Evolutionary conservation across 1,284 basidiomycete species (phyloP), one percentile per base, ranked within the genome.

Genomic region (Puccinia polysora): DNA sequence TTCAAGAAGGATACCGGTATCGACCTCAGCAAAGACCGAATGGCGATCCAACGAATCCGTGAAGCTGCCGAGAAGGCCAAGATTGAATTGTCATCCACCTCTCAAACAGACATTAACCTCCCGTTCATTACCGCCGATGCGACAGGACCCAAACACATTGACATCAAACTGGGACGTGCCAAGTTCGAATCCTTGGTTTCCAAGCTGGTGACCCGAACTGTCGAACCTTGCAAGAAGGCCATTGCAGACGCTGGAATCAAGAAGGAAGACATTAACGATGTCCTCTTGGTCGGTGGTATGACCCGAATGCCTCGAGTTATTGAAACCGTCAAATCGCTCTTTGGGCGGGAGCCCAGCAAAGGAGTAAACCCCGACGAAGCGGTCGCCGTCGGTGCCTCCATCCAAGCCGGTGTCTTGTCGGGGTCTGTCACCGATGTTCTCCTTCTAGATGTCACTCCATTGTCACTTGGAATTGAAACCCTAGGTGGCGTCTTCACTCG

Each of bases 11-110:
- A 94, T 80, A 84, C 84, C 6, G 89, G 91, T 65, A 84, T 89
- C 75, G 89, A 92, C 80, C 86, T 97, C 56, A 84, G 84, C 77
- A 83, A 85, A 76, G 95, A 98, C 81, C 86, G 89, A 71, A 96
- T 97, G 89, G 93, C 95, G n/a, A 91, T 98, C 77, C 95, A 97
- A 82, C 92, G 95, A 83, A 91, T 98, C 77, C 91, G 95, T 80
- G 95, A 97, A 82, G 95, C 95, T 32, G 92, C 94, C 32, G 95
- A 97, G 85, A 97, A 97, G 85, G 95, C 95, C 76, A 98, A 98
- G 87, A 96, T 96, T 74, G 95, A 97, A 81, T 84, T 97, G 25
- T 97, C 93, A 47, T 93, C 90, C 30, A 90, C 93, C 5, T 84
- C 89, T 0, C 89, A 94, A 81, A 98, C 94, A 65, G 95, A 97